These are phyloP conservation scores for Parastagonospora nodorum DNA, from an alignment of 2,329 filamentous ascomycete genomes.

Conservation along the genomic window DNA sequence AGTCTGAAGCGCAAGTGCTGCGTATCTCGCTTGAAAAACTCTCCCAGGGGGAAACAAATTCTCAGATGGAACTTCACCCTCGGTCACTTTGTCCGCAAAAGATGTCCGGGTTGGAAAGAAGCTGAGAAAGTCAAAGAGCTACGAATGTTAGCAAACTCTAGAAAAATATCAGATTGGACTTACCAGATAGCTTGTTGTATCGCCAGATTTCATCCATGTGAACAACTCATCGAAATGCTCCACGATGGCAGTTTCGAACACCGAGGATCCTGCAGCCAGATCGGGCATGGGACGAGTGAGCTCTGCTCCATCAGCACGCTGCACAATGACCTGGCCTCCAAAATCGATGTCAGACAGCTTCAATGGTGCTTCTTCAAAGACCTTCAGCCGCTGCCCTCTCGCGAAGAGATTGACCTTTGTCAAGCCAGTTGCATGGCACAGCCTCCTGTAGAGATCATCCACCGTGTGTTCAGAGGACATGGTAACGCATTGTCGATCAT, in stretches of 20 bases:
- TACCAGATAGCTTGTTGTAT: slow-evolving; percentile 48
- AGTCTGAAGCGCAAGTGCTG: slow-evolving; percentile 34
- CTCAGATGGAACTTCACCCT: slow-evolving; percentile 24
- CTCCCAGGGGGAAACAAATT: slow-evolving; percentile 43
- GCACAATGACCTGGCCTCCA: slow-evolving; percentile 35
- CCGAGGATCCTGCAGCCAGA: slow-evolving; percentile 42
- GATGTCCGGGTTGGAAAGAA: slow-evolving; percentile 37
- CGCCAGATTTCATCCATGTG: slow-evolving; percentile 75
- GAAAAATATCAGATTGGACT: slow-evolving; percentile 1
- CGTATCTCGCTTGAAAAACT: slow-evolving; percentile 43
- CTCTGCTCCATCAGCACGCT: slow-evolving; percentile 35
- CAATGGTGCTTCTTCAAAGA: slow-evolving; percentile 60
- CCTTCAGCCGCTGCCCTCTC: slow-evolving; percentile 67
- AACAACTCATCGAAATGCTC: slow-evolving; percentile 85
- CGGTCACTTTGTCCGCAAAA: slow-evolving; percentile 34
- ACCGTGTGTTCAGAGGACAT: slow-evolving; percentile 75
- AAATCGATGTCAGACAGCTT: slow-evolving; percentile 64
- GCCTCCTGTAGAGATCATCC: slow-evolving; percentile 68
- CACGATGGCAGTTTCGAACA: slow-evolving; percentile 78
- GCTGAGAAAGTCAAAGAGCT: slow-evolving; percentile 44
- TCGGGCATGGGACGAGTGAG: slow-evolving; percentile 22
- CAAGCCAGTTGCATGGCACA: slow-evolving; percentile 74
- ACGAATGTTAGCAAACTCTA: slow-evolving; percentile 5
- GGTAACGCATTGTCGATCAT: slow-evolving; percentile 64
- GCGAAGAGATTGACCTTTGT: slow-evolving; percentile 76